Conservation (phyloP, 257 asterid genomes). For the Handroanthus guayacan region DNA sequence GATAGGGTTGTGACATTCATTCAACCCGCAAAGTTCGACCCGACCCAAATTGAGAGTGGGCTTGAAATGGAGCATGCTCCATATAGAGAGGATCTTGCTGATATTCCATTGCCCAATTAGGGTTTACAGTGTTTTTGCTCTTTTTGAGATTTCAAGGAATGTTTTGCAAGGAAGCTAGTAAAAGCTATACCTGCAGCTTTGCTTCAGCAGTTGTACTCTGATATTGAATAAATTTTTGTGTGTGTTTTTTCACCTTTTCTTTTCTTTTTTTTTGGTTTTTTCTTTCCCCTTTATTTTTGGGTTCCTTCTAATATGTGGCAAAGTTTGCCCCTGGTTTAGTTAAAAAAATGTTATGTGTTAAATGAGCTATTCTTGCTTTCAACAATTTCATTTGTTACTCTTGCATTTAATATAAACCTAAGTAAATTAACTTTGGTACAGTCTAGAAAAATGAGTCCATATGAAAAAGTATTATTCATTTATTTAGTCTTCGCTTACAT, state of each 20-base stretch:
- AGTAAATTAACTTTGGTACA: too few relatives aligned
- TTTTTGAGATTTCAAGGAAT: background rate
- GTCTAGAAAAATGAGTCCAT: too few relatives aligned
- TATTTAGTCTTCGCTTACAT: too few relatives aligned
- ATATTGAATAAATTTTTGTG: background rate
- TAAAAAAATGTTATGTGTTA: too few relatives aligned
- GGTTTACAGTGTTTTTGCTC: background rate
- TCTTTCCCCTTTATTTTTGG: background rate
- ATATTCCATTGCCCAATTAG: conserved; percentile 56
- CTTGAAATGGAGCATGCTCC: conserved; percentile 50
- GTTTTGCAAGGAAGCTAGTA: background rate
- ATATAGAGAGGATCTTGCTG: conserved; percentile 70
- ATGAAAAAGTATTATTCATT: too few relatives aligned
- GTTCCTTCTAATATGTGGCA: conserved; percentile 3
- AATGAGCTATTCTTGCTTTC: too few relatives aligned
- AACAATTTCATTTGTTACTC: too few relatives aligned
- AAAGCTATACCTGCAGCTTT: too few relatives aligned
- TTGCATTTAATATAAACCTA: too few relatives aligned
- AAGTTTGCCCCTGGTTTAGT: too few relatives aligned
- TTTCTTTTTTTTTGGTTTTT: too few relatives aligned
- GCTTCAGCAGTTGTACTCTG: background rate
- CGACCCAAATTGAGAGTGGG: conserved; percentile 54
- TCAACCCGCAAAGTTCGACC: conserved; percentile 51
- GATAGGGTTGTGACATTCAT: conserved; percentile 67
- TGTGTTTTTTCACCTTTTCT: background rate